Evolutionary conservation across 495 filamentous ascomycete species (phyloP).

Genomic region (Haplographium delicatum): DNA sequence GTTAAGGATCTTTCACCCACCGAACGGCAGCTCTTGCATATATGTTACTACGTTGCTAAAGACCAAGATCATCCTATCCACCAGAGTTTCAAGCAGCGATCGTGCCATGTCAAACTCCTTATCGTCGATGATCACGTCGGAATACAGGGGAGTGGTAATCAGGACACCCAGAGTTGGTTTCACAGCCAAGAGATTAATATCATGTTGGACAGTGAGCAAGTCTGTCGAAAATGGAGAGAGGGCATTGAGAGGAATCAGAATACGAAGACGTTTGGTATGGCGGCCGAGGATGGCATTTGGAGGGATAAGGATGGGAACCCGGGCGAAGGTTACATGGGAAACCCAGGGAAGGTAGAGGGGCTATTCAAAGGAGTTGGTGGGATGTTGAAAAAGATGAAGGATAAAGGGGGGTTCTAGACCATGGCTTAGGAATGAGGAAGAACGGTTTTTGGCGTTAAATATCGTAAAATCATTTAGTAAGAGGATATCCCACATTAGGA

Average conservation of each 20-base stretch:
- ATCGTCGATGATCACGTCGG: slow-evolving; percentile 63
- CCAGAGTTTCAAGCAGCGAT: slow-evolving; percentile 54
- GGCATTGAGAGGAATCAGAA: slow-evolving; percentile 65
- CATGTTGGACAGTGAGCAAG: slow-evolving; percentile 54
- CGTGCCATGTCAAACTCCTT: slow-evolving; percentile 72
- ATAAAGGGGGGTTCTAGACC: not conserved
- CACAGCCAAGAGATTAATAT: slow-evolving; percentile 74
- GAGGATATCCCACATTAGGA: no score
- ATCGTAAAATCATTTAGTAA: no score
- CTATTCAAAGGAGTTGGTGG: not conserved
- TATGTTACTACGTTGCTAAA: slow-evolving; percentile 65
- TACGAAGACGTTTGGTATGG: slow-evolving; percentile 58
- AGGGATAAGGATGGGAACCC: slow-evolving; percentile 46
- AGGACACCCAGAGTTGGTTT: slow-evolving; percentile 77
- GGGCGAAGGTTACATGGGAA: not conserved
- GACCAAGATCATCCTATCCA: slow-evolving; percentile 63
- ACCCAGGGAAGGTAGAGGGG: not conserved
- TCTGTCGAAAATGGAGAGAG: slow-evolving; percentile 60
- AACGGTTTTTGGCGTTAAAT: not conserved
- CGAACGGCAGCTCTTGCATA: slow-evolving; percentile 42
- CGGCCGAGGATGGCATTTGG: slow-evolving; percentile 54
- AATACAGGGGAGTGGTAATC: slow-evolving; percentile 71
- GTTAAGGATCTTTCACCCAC: slow-evolving; percentile 43
- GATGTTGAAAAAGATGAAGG: slow-evolving; percentile 1
- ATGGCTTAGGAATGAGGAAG: not conserved